Percentiles rank a stretch among this genome's conserved stretches.
Evolutionary conservation across 495 filamentous ascomycete species (phyloP).

Genomic region (Aspergillus indologenus): DNA sequence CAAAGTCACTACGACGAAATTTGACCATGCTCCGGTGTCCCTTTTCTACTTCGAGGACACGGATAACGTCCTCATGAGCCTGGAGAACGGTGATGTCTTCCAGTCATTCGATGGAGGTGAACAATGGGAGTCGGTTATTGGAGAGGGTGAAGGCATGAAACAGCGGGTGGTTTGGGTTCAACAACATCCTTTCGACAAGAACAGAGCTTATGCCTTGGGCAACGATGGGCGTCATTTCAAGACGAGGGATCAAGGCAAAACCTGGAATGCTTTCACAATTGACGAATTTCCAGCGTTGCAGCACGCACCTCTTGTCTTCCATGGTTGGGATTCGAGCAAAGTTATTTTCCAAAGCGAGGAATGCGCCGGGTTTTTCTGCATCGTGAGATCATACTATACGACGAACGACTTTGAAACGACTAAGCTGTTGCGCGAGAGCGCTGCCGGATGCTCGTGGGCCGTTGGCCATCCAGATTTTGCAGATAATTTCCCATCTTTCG

Average conservation of each 20-base stretch:
- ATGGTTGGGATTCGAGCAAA: constrained; percentile 74
- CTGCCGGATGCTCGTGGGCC: constrained; percentile 79
- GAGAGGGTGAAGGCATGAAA: constrained; percentile 51
- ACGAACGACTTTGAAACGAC: constrained; percentile 72
- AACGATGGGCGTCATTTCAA: constrained; percentile 66
- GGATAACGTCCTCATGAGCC: constrained; percentile 68
- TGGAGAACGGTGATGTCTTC: constrained; percentile 52
- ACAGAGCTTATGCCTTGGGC: constrained; percentile 76
- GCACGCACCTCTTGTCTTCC: constrained; percentile 60
- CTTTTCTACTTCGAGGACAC: constrained; percentile 87
- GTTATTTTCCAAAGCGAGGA: constrained; percentile 75
- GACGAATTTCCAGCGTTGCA: constrained; percentile 44
- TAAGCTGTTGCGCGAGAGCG: constrained; percentile 58
- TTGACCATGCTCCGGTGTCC: constrained; percentile 58
- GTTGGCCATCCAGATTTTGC: constrained; percentile 69
- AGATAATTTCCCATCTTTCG: constrained; percentile 51
- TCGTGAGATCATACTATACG: constrained; percentile 67
- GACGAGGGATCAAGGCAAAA: constrained; percentile 74
- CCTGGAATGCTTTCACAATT: constrained; percentile 71
- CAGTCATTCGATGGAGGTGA: constrained; percentile 76
- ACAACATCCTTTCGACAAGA: constrained; percentile 72
- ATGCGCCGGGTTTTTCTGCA: constrained; percentile 48
- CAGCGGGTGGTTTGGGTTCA: constrained; percentile 57
- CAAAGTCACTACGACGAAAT: constrained; percentile 48
- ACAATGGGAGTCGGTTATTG: constrained; percentile 64